Evolutionary conservation across 495 filamentous ascomycete species (phyloP).

Genomic region (Xylaria sp.): DNA sequence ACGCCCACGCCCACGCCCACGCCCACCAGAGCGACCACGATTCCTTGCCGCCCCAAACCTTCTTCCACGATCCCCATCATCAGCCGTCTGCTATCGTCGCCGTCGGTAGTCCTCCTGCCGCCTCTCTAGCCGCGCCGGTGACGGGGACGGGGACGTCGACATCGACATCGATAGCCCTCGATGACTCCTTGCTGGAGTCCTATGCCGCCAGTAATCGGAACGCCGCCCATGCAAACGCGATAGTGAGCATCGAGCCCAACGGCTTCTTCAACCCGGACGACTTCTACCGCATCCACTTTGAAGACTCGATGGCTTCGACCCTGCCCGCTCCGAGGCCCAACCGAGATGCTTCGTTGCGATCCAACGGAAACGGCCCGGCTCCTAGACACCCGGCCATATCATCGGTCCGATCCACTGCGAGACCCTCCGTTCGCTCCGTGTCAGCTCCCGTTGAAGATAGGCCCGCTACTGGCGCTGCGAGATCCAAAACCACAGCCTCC

Average conservation of each 20-base stretch:
- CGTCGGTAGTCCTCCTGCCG: neutral
- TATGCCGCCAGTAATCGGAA: slow-evolving; percentile 49
- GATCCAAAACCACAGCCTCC: slow-evolving; percentile 39
- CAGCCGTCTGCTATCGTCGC: slow-evolving; percentile 7
- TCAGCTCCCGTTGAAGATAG: slow-evolving; percentile 58
- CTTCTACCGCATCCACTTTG: slow-evolving; percentile 58
- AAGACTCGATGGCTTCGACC: slow-evolving; percentile 46
- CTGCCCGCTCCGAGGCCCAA: slow-evolving; percentile 40
- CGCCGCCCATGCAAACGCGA: slow-evolving; percentile 46
- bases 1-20: slow-evolving; percentile 33
- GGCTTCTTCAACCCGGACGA: slow-evolving; percentile 55
- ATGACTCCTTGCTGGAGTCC: slow-evolving; percentile 39
- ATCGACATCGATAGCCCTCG: slow-evolving; percentile 25
- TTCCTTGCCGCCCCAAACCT: slow-evolving; percentile 34
- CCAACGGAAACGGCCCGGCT: slow-evolving; percentile 48
- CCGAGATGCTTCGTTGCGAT: slow-evolving; percentile 34
- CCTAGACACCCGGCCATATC: slow-evolving; percentile 45
- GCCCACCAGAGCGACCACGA: too few relatives aligned
- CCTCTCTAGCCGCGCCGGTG: slow-evolving; percentile 25
- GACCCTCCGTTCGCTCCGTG: slow-evolving; percentile 50
- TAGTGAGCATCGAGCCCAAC: slow-evolving; percentile 42
- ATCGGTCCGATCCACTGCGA: slow-evolving; percentile 37
- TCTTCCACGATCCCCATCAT: slow-evolving; percentile 28
- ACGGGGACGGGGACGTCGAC: slow-evolving; percentile 6
- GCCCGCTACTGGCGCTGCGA: slow-evolving; percentile 37